Base-by-base conservation (phyloP, 176 grass and related monocot species). In the Aegilops speltoides region DNA sequence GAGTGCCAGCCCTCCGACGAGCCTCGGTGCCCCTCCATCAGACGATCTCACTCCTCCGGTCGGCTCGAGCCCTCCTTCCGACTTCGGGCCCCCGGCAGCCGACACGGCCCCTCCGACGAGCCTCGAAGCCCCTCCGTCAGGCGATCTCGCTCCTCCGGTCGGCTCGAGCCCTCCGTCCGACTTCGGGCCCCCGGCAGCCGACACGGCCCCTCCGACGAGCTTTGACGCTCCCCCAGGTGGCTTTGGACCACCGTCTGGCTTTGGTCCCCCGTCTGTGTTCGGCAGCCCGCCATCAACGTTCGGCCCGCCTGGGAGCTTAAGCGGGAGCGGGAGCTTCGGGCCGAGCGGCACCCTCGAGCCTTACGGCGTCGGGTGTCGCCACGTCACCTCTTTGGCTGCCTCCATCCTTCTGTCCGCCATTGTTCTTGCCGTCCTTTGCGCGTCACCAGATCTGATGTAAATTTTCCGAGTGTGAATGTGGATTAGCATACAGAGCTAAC, bases 281-380 rank as follows among this genome's bases (percentile, higher is more conserved):
- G 83, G 78, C 50, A 54, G 50, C 6, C 78, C 83, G 5, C 81
- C 89, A 14, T 72, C 71, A 2, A 3, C 54, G 19, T 57, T 57
- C 0, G 19, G 54, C 16, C 54, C 54, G 7, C 54, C 54, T 0
- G 50, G 50, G 50, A 54, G 50, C 50, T 54, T 54, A 17, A 43
- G 20, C 59, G 89, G 89, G 26, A 91, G 61, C 77, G 86, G 82
- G 2, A 37, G 75, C 14, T 91, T 91, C 78, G 90, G 90, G 0
- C 90, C 90, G 1, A 91, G 86, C 90, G 29, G 90, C 86, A 73
- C 78, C 34, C 83, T 91, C 52, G 33, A 43, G n/a, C 86, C 90
- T 8, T 87, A 85, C 74, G 36, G 16, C 28, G 6, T 25, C 54
- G 90, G 64, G 20, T 11, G 22, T 28, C 76, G 78, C 20, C 78